phyloP scores from a whole-genome alignment of 441 rosid species.

The Daphne laureola region DNA sequence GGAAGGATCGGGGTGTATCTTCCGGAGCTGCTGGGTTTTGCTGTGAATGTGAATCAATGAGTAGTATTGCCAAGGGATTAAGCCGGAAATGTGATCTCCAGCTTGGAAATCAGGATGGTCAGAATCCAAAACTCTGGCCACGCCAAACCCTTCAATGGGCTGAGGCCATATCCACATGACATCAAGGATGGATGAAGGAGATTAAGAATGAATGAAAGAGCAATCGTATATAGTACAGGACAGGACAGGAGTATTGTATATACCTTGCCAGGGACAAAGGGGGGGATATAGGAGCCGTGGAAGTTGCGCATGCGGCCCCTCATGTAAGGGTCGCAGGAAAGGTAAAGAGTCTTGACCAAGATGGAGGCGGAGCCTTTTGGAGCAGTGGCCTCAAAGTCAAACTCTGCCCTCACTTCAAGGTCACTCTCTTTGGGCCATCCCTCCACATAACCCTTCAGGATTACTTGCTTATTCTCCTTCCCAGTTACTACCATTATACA shows the following conservation, averaged over 20 bases:
- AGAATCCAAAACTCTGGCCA: conserved; percentile 61
- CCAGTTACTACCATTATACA: too few relatives aligned
- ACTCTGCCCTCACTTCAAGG: conserved; percentile 33
- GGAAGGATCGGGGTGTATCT: conserved; percentile 33
- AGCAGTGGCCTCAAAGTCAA: conserved; percentile 10
- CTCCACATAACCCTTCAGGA: conserved; percentile 36
- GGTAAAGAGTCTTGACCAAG: conserved; percentile 50
- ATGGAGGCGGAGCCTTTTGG: conserved; percentile 35
- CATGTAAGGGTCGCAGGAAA: conserved; percentile 71
- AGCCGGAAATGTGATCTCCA: conserved; percentile 49
- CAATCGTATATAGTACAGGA: not conserved
- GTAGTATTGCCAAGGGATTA: conserved; percentile 81
- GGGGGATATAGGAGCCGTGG: conserved; percentile 37
- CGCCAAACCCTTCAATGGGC: conserved; percentile 70
- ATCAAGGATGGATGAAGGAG: not conserved
- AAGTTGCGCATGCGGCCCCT: conserved; percentile 41
- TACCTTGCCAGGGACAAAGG: conserved; percentile 68
- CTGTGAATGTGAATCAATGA: conserved; percentile 31
- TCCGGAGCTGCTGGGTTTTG: conserved; percentile 36
- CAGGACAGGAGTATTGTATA: not conserved
- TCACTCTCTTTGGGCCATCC: conserved; percentile 35
- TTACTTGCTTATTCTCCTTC: conserved; percentile 37
- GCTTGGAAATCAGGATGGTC: conserved; percentile 43
- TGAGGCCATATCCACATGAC: conserved; percentile 5
- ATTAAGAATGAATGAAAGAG: not conserved